Conservation (phyloP, 2,329 filamentous ascomycete species). For the Coniochaeta prunicola region DNA sequence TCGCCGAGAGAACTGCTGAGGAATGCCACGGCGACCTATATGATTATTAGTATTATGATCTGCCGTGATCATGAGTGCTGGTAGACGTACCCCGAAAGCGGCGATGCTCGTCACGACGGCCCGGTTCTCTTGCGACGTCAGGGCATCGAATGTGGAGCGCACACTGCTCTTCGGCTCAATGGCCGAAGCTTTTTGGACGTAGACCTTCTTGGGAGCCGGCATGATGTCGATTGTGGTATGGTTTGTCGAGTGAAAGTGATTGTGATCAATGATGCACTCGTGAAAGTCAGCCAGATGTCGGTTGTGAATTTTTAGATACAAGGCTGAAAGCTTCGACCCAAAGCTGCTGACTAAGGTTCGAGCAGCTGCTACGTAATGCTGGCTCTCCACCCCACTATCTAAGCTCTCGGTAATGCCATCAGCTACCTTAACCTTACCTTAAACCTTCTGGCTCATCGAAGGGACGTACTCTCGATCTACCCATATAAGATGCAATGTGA, state of each 20-base stretch:
- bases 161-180: conserved; percentile 43
- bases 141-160: conserved; percentile 44
- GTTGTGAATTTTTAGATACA: not conserved
- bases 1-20: conserved; percentile 48
- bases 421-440: not conserved
- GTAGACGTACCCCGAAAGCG: conserved; percentile 42
- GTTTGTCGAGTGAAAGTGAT: conserved; percentile 1
- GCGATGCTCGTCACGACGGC: conserved; percentile 55
- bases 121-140: conserved; percentile 57
- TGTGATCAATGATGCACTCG: not conserved
- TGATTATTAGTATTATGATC: not conserved
- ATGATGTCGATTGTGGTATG: conserved; percentile 33
- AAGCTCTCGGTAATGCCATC: not conserved
- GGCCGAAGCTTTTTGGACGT: conserved; percentile 38
- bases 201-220: conserved; percentile 47
- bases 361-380: not conserved
- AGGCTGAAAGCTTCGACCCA: not conserved
- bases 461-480: not conserved
- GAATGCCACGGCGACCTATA: conserved; percentile 50
- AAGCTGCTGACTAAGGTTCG: not conserved
- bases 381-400: not conserved
- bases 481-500: conserved; percentile 6
- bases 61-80: not conserved
- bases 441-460: not conserved
- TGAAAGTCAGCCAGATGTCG: not conserved